Conservation (phyloP, 306 rosid species). For the Cajanus cajan region DNA sequence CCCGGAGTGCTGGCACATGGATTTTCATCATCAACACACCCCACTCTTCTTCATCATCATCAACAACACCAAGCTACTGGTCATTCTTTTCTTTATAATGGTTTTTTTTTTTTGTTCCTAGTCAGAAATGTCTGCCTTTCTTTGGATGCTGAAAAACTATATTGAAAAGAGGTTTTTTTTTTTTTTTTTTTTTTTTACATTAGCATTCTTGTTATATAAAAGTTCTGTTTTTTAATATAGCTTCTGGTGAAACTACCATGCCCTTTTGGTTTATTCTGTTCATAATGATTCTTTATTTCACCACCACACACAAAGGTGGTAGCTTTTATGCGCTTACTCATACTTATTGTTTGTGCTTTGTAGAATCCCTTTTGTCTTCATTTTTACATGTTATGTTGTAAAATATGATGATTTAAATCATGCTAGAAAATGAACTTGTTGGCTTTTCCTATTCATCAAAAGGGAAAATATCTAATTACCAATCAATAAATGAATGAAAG, state of each 20-base stretch:
- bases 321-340: background rate
- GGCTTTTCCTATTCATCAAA: background rate
- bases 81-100: background rate
- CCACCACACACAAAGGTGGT: background rate
- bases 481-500: background rate
- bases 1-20: background rate
- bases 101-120: background rate
- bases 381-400: background rate
- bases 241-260: background rate
- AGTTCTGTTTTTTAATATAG: background rate
- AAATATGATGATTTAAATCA: background rate
- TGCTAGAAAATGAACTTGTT: background rate
- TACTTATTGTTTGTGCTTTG: background rate
- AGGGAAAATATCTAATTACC: background rate
- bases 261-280: background rate
- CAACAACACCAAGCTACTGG: constrained; percentile 23
- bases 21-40: background rate
- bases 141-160: background rate
- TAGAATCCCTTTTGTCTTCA: background rate
- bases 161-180: background rate
- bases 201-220: background rate
- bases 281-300: background rate
- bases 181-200: background rate
- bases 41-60: constrained; percentile 32
- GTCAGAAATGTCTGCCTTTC: background rate